Evolutionary conservation across 495 filamentous ascomycete species (phyloP).

Genomic region (Podospora pseudoanserina): DNA sequence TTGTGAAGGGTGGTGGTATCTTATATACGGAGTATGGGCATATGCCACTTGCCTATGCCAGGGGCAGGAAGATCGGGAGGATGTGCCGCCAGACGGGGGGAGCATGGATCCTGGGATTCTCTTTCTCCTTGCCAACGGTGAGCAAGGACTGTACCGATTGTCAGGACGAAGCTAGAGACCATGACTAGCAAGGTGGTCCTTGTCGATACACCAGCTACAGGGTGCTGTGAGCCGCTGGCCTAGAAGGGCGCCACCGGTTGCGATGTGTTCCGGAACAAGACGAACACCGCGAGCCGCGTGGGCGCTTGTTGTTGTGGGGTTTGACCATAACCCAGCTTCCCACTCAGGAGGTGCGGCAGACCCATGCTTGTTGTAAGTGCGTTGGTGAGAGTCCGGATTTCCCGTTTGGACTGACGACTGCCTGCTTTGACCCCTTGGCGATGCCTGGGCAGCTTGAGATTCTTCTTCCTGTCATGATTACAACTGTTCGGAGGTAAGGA

Average conservation of each 20-base stretch:
- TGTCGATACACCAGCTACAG: neutral
- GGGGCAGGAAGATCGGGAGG: conserved; percentile 16
- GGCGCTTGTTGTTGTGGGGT: conserved; percentile 7
- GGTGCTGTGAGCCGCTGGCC: conserved; percentile 18
- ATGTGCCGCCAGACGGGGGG: conserved; percentile 28
- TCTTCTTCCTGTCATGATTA: neutral
- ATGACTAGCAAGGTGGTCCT: conserved; percentile 13
- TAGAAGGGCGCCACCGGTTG: conserved; percentile 25
- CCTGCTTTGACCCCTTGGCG: conserved; percentile 8
- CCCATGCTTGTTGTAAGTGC: conserved; percentile 10
- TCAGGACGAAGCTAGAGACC: conserved; percentile 15
- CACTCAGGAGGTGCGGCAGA: conserved; percentile 4
- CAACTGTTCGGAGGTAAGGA: neutral
- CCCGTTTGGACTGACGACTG: conserved; percentile 11
- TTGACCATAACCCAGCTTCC: neutral
- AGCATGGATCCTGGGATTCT: conserved; percentile 22
- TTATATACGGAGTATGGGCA: conserved; percentile 21
- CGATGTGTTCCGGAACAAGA: conserved; percentile 31
- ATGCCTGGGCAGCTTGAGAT: neutral
- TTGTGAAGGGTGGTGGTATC: conserved; percentile 4
- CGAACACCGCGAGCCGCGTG: conserved; percentile 12
- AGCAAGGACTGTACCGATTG: conserved; percentile 20
- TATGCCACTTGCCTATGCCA: conserved; percentile 6
- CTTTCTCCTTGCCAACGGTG: conserved; percentile 11
- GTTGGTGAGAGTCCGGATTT: conserved; percentile 2